A percentile compares a stretch with the other conserved stretches of the same genome.
phyloP scores from a whole-genome alignment of 805 yeast species.

The Clavispora fructus region DNA sequence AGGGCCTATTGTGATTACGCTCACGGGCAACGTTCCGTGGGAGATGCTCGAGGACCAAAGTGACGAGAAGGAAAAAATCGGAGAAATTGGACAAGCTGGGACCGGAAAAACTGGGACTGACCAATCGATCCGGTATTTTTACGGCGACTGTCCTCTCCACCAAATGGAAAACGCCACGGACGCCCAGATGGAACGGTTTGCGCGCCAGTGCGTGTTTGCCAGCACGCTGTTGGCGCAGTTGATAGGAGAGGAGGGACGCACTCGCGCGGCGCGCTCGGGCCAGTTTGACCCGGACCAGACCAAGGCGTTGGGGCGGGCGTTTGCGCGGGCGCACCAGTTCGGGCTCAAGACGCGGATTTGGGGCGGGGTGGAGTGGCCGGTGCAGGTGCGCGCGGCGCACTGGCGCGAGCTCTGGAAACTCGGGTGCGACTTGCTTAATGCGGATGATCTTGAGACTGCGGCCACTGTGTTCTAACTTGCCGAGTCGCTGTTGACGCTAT shows the following conservation, averaged over 20 bases:
- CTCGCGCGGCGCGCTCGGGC: conserved; percentile 11
- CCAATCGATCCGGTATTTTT: conserved; percentile 37
- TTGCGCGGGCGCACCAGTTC: conserved; percentile 43
- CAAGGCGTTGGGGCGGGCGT: conserved; percentile 16
- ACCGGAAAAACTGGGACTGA: no score
- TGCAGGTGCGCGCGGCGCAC: conserved; percentile 34
- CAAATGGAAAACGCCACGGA: conserved; percentile 18
- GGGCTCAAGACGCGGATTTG: conserved; percentile 59
- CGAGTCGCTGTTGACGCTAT: no score
- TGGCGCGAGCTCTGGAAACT: conserved; percentile 44
- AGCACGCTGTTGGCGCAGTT: conserved; percentile 38
- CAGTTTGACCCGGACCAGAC: conserved; percentile 34
- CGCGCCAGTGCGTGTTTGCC: conserved; percentile 33
- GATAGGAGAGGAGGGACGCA: conserved; percentile 18
- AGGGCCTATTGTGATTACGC: conserved; percentile 58
- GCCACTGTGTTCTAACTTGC: conserved; percentile 13
- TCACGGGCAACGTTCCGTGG: conserved; percentile 62
- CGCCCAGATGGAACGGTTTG: conserved; percentile 17
- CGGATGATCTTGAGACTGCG: conserved; percentile 51
- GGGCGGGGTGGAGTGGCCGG: conserved; percentile 72
- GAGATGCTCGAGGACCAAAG: conserved; percentile 19
- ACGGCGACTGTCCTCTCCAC: conserved; percentile 50
- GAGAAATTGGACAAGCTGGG: no score
- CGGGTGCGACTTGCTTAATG: conserved; percentile 57
- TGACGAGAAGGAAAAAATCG: not conserved